Percentiles rank a stretch among this genome's conserved stretches.
Evolutionary conservation across 306 rosid species (phyloP).

Genomic region (Ammopiptanthus mongolicus): DNA sequence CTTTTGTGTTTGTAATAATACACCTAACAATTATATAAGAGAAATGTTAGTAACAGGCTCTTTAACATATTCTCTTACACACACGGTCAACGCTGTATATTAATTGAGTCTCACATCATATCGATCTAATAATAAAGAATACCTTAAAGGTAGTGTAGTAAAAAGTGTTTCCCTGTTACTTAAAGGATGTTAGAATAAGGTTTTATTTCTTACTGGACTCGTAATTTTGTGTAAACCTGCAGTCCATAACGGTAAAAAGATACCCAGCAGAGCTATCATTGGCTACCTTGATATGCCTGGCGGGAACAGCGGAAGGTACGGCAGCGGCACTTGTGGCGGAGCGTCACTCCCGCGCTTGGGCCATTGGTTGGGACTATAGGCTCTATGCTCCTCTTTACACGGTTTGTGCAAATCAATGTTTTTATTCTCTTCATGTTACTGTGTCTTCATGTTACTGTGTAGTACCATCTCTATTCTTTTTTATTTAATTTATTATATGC

Average conservation of each 20-base stretch:
- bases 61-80: too few relatives aligned
- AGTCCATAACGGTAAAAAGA: conserved; percentile 51
- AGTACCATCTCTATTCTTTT: neutral
- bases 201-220: neutral
- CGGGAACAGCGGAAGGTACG: conserved; percentile 37
- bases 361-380: conserved; percentile 52
- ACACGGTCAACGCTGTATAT: too few relatives aligned
- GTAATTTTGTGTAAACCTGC: neutral
- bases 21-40: too few relatives aligned
- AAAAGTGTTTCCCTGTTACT: too few relatives aligned
- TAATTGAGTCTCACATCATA: too few relatives aligned
- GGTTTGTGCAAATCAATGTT: conserved; percentile 18
- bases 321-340: conserved; percentile 48
- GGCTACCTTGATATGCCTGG: conserved; percentile 51
- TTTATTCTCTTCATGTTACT: neutral
- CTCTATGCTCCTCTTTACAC: conserved; percentile 58
- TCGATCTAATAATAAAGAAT: too few relatives aligned
- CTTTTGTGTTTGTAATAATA: too few relatives aligned
- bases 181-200: neutral
- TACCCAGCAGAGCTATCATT: conserved; percentile 60
- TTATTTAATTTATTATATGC: too few relatives aligned
- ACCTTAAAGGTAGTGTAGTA: too few relatives aligned
- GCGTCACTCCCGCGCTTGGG: conserved; percentile 47
- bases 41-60: too few relatives aligned
- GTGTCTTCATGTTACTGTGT: too few relatives aligned